Evolutionary conservation across 768 basidiomycete genomes (phyloP).

Genomic region (Scleroderma bovista): DNA sequence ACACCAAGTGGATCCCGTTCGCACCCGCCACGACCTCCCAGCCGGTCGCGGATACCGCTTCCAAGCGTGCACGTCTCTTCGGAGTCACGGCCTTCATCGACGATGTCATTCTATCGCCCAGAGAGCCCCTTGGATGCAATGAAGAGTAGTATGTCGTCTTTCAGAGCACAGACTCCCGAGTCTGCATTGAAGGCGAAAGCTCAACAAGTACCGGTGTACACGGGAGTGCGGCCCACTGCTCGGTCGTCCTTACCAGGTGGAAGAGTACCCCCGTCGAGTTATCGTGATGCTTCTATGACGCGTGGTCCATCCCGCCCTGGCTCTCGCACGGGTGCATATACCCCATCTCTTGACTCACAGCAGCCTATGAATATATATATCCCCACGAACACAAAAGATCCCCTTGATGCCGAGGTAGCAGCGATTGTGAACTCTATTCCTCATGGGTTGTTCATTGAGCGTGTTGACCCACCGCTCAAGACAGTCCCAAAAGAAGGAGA

Average conservation of each 20-base stretch:
- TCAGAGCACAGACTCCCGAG: slow-evolving; percentile 68
- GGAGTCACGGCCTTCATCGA: slow-evolving; percentile 64
- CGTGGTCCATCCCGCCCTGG: slow-evolving; percentile 60
- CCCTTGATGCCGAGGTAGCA: slow-evolving; percentile 78
- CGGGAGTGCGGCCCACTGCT: slow-evolving; percentile 34
- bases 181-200: slow-evolving; percentile 52
- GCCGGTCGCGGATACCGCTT: slow-evolving; percentile 79
- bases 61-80: slow-evolving; percentile 67
- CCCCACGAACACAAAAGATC: slow-evolving; percentile 64
- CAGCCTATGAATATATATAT: slow-evolving; percentile 57
- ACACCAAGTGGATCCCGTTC: slow-evolving; percentile 37
- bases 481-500: slow-evolving; percentile 63
- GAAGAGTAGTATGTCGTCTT: slow-evolving; percentile 25
- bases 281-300: slow-evolving; percentile 50
- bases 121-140: slow-evolving; percentile 43
- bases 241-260: slow-evolving; percentile 33
- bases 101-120: slow-evolving; percentile 62
- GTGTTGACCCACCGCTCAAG: slow-evolving; percentile 73
- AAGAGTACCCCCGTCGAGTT: slow-evolving; percentile 71
- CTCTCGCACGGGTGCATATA: slow-evolving; percentile 61
- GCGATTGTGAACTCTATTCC: slow-evolving; percentile 66
- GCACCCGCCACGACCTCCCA: slow-evolving; percentile 69
- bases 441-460: slow-evolving; percentile 73
- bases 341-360: slow-evolving; percentile 48
- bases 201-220: slow-evolving; percentile 53